A percentile compares a stretch with the other conserved stretches of the same genome.
Evolutionary conservation across 1,139 yeast species (phyloP).

Genomic region (Pneumocystis wakefieldiae): DNA sequence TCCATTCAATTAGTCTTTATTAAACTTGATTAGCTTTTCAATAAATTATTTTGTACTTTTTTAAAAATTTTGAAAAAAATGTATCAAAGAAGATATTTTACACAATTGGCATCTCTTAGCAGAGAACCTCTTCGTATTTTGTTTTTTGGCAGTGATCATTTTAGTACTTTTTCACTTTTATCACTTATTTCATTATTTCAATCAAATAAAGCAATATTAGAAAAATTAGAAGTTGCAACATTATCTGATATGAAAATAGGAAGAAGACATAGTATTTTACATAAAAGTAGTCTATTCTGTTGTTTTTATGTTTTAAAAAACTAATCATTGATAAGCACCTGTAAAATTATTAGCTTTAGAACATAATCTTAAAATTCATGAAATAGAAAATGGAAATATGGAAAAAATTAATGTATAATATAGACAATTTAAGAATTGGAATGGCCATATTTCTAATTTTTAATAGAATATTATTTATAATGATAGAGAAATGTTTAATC

Average conservation of each 20-base stretch:
- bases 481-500: slow-evolving; percentile 28
- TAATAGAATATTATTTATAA: slow-evolving; percentile 15
- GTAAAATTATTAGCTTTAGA: background rate
- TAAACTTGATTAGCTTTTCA: background rate
- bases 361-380: background rate
- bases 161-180: slow-evolving; percentile 17
- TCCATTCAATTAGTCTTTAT: background rate
- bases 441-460: slow-evolving; percentile 10
- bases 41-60: background rate
- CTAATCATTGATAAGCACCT: background rate
- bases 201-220: background rate
- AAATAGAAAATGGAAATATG: background rate
- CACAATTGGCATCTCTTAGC: background rate
- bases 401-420: background rate
- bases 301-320: background rate
- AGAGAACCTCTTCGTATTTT: background rate
- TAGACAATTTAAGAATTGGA: background rate
- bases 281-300: background rate
- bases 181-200: background rate
- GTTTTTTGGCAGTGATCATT: background rate
- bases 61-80: background rate
- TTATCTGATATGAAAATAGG: background rate
- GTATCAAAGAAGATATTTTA: background rate
- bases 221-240: background rate
- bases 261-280: background rate